Percentiles rank a stretch among this genome's conserved stretches.
These are phyloP conservation scores for Pseudocercospora musae DNA, from an alignment of 2,329 filamentous ascomycete species.

Conservation along the genomic window DNA sequence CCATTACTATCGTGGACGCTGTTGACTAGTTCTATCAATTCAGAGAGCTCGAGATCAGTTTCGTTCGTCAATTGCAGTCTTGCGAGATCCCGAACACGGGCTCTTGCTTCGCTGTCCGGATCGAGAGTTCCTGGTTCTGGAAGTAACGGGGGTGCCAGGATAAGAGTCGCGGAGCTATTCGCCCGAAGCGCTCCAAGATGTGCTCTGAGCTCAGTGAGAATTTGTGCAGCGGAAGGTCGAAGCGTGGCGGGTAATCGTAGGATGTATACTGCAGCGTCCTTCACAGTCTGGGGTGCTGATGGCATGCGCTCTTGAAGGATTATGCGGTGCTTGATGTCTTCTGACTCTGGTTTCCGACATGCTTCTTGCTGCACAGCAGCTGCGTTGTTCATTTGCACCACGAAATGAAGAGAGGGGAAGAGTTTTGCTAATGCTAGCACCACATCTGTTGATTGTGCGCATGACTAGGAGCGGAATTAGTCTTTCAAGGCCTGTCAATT, in stretches of 20 bases:
- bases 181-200: not conserved
- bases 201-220: not conserved
- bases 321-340: not conserved
- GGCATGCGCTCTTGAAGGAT: not conserved
- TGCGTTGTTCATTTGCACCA: not conserved
- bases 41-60: not conserved
- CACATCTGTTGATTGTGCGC: not conserved
- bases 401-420: not conserved
- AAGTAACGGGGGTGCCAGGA: not conserved
- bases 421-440: not conserved
- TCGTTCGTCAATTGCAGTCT: not conserved
- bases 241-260: not conserved
- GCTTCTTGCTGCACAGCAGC: not conserved
- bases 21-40: not conserved
- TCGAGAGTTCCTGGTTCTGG: constrained; percentile 1
- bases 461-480: not conserved
- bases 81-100: not conserved
- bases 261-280: constrained; percentile 3
- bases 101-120: not conserved
- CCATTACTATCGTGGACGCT: not conserved
- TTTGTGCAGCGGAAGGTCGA: not conserved
- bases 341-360: not conserved
- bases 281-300: not conserved
- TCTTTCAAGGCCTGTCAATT: not conserved
- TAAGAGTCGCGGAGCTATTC: not conserved